Percentiles rank a stretch among this genome's conserved stretches.
These are phyloP conservation scores for Aspergillus costaricaensis DNA, from an alignment of 2,329 filamentous ascomycete species.

Conservation along the genomic window DNA sequence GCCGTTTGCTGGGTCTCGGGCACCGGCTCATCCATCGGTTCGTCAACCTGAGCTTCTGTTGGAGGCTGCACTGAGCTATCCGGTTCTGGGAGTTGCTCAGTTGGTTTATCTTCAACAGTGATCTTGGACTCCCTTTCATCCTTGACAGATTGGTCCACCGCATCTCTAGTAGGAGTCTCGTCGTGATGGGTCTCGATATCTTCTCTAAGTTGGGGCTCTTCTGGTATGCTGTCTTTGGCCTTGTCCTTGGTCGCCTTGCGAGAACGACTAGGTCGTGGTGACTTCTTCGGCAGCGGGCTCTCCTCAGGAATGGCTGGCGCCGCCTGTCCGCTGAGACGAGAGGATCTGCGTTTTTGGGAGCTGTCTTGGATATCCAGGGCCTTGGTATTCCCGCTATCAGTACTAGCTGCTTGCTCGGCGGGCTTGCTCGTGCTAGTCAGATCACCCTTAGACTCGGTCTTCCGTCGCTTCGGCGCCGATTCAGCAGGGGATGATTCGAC, in stretches of 20 bases:
- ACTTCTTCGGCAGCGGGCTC: conserved; percentile 16
- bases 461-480: conserved; percentile 29
- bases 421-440: not conserved
- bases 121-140: not conserved
- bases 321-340: conserved; percentile 29
- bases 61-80: not conserved
- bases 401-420: conserved; percentile 1
- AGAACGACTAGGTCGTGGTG: conserved; percentile 20
- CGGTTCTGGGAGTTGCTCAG: not conserved
- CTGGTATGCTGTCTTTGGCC: conserved; percentile 14
- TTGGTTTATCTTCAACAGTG: not conserved
- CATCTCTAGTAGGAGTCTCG: not conserved
- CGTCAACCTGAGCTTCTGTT: not conserved
- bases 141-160: not conserved
- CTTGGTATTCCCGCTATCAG: conserved; percentile 6
- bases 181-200: not conserved
- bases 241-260: conserved; percentile 23
- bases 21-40: not conserved
- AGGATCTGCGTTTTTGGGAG: conserved; percentile 35
- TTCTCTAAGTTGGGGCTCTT: conserved; percentile 7
- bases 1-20: not conserved
- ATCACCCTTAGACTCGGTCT: conserved; percentile 20
- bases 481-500: conserved; percentile 20
- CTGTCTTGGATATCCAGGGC: conserved; percentile 17
- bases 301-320: conserved; percentile 17